Conservation (phyloP, 179 eudicot genomes). For the Patellifolia procumbens region DNA sequence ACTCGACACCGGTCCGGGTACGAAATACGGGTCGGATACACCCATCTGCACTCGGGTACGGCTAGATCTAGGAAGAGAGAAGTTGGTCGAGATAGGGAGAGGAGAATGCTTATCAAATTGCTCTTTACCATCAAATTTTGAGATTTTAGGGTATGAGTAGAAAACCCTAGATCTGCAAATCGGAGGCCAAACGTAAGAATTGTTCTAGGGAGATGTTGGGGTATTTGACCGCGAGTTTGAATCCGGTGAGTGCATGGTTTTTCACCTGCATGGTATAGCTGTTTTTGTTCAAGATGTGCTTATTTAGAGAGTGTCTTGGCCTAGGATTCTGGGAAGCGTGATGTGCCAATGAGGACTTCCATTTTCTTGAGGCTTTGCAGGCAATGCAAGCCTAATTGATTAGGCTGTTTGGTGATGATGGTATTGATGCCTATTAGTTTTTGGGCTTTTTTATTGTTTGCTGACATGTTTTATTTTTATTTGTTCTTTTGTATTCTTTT, state of each 20-base stretch:
- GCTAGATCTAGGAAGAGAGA: too few species aligned
- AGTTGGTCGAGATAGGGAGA: too few species aligned
- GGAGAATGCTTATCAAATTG: too few species aligned
- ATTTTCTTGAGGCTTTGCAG: neutral
- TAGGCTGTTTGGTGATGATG: neutral
- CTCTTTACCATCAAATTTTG: too few species aligned
- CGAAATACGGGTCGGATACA: too few species aligned
- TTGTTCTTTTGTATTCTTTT: neutral
- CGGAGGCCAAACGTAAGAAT: too few species aligned
- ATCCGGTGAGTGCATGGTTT: neutral
- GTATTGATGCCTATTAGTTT: neutral
- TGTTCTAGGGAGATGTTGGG: too few species aligned
- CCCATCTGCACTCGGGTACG: too few species aligned
- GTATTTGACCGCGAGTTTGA: too few species aligned
- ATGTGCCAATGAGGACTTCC: neutral
- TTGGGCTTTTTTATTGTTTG: neutral
- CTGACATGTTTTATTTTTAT: neutral
- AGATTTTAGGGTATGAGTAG: too few species aligned
- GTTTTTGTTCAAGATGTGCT: neutral
- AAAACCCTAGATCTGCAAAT: too few species aligned
- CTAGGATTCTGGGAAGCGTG: neutral
- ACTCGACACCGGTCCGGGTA: too few species aligned
- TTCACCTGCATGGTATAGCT: neutral
- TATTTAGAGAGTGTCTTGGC: neutral
- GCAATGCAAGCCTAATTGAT: neutral